phyloP scores from a whole-genome alignment of 2,329 filamentous ascomycete genomes.

The Cyphellophora europaea region DNA sequence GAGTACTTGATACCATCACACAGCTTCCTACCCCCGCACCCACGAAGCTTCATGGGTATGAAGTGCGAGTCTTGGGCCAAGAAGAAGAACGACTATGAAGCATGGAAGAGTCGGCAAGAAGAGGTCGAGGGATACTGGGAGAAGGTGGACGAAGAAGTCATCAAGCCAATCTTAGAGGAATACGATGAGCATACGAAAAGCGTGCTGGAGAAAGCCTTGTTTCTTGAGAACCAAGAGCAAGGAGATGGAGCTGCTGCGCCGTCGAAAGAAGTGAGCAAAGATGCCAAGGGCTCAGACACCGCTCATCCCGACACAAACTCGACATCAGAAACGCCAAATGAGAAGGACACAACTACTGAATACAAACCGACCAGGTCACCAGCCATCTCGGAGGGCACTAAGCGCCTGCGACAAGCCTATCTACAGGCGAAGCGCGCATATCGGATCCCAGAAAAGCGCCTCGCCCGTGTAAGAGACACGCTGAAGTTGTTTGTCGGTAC shows the following conservation, averaged over 20 bases:
- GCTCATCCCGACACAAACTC: not conserved
- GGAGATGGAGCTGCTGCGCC: slow-evolving; percentile 24
- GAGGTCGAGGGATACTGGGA: slow-evolving; percentile 79
- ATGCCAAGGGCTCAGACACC: not conserved
- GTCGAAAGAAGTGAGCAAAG: slow-evolving; percentile 10
- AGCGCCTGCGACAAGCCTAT: slow-evolving; percentile 72
- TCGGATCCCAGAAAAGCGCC: slow-evolving; percentile 63
- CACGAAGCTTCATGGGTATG: slow-evolving; percentile 73
- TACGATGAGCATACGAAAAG: slow-evolving; percentile 31
- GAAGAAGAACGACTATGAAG: slow-evolving; percentile 61
- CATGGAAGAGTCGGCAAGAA: slow-evolving; percentile 58
- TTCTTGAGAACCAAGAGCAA: slow-evolving; percentile 21
- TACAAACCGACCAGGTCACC: slow-evolving; percentile 9
- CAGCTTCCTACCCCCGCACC: slow-evolving; percentile 84
- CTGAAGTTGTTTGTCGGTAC: slow-evolving; percentile 74
- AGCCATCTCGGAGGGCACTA: slow-evolving; percentile 56
- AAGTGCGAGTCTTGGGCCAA: slow-evolving; percentile 71
- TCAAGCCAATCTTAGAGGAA: slow-evolving; percentile 55
- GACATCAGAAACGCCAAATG: not conserved
- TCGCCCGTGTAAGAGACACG: slow-evolving; percentile 65
- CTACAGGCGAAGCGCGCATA: slow-evolving; percentile 75
- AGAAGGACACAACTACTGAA: not conserved
- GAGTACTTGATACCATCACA: slow-evolving; percentile 95
- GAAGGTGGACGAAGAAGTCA: slow-evolving; percentile 67
- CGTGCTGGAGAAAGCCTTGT: slow-evolving; percentile 29